Conservation (phyloP, 2,329 filamentous ascomycete species). For the Dendryphion nanum region DNA sequence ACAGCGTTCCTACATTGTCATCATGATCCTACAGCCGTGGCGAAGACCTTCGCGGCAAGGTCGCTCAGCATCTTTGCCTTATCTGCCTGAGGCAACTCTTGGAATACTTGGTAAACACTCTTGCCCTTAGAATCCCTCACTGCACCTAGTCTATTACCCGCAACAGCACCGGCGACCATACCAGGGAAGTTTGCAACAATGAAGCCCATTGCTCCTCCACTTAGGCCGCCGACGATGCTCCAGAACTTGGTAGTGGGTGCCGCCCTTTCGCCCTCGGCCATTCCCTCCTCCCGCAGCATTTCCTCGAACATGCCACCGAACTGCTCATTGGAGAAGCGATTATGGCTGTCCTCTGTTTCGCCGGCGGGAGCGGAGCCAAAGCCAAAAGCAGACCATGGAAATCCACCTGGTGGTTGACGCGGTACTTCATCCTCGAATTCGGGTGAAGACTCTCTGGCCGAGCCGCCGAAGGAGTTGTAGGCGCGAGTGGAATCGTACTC, state of each 20-base stretch:
- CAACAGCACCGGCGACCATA: conserved; percentile 83
- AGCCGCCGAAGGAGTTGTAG: conserved; percentile 49
- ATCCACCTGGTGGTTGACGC: conserved; percentile 42
- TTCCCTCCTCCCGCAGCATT: conserved; percentile 55
- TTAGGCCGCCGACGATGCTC: conserved; percentile 79
- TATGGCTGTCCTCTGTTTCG: conserved; percentile 46
- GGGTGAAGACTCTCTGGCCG: conserved; percentile 39
- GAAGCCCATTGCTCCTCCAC: conserved; percentile 88
- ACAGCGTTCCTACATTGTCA: too few species aligned
- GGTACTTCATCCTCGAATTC: conserved; percentile 54
- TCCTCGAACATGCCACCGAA: conserved; percentile 69
- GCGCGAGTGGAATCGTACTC: conserved; percentile 79
- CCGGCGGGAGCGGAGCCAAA: conserved; percentile 50
- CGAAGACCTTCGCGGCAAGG: conserved; percentile 82
- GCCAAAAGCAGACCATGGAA: conserved; percentile 75
- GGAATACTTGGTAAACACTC: conserved; percentile 90
- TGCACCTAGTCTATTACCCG: conserved; percentile 87
- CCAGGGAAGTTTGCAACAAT: conserved; percentile 93
- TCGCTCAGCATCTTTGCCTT: conserved; percentile 78
- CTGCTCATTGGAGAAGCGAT: conserved; percentile 69
- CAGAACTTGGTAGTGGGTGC: conserved; percentile 74
- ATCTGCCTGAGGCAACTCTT: conserved; percentile 81
- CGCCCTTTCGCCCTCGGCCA: conserved; percentile 68
- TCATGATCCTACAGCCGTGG: conserved; percentile 56
- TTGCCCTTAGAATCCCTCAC: conserved; percentile 88